phyloP scores from a whole-genome alignment of 2,329 filamentous ascomycete genomes.

The Beauveria rudraprayagi region DNA sequence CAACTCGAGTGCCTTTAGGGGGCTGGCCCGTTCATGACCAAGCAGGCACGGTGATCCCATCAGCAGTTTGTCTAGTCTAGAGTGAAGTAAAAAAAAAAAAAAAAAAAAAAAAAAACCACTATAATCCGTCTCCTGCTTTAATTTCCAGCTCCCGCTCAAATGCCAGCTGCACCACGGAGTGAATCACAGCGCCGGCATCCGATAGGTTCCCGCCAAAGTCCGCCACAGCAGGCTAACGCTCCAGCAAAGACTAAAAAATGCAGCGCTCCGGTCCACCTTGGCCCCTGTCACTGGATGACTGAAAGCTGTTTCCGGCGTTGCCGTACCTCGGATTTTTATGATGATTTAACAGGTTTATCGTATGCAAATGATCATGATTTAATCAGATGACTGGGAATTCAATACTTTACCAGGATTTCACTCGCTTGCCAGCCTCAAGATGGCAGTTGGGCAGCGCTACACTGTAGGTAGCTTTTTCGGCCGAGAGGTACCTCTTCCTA shows the following conservation, averaged over 20 bases:
- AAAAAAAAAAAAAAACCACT: background rate
- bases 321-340: background rate
- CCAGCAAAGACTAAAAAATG: background rate
- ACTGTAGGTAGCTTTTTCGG: too few species aligned
- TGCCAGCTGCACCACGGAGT: background rate
- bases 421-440: too few species aligned
- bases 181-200: background rate
- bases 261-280: background rate
- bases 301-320: constrained; percentile 4
- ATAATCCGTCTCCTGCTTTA: background rate
- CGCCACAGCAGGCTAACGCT: background rate
- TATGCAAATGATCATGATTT: background rate
- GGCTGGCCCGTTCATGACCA: too few species aligned
- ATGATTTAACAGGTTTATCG: background rate
- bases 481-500: too few species aligned
- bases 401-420: too few species aligned
- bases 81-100: too few species aligned
- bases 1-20: too few species aligned
- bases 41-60: too few species aligned
- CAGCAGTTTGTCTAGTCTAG: too few species aligned
- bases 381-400: background rate
- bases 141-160: background rate
- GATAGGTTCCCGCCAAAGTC: background rate
- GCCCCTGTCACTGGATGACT: background rate
- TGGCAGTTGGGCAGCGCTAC: too few species aligned